Evolutionary conservation across 2,329 filamentous ascomycete species (phyloP).

Genomic region (Fusarium robinianum): DNA sequence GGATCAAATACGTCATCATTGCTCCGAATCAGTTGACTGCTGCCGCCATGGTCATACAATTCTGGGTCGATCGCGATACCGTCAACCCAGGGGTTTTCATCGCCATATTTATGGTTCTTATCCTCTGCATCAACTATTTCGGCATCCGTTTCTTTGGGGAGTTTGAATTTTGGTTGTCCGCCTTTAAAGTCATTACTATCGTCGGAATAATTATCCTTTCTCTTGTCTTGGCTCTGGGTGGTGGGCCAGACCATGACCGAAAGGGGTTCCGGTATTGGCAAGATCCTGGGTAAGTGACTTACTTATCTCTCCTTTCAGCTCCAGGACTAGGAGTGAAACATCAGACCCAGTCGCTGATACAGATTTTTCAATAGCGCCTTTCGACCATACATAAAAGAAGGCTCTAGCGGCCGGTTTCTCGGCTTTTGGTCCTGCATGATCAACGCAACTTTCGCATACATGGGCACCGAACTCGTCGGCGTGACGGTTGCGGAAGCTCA

Average conservation of each 20-base stretch:
- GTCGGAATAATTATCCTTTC: conserved; percentile 68
- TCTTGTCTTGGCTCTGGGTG: conserved; percentile 66
- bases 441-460: conserved; percentile 77
- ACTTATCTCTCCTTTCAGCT: too few relatives aligned
- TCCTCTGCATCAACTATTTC: conserved; percentile 70
- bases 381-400: conserved; percentile 35
- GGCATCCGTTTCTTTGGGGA: conserved; percentile 72
- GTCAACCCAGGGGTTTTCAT: conserved; percentile 83
- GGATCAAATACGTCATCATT: conserved; percentile 82
- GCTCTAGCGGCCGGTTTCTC: conserved; percentile 57
- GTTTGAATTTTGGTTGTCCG: conserved; percentile 64
- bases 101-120: conserved; percentile 66
- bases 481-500: conserved; percentile 80
- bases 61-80: conserved; percentile 68
- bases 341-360: too few relatives aligned
- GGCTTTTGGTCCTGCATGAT: conserved; percentile 74
- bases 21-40: conserved; percentile 86
- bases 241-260: conserved; percentile 64
- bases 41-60: conserved; percentile 76
- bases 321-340: too few relatives aligned
- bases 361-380: conserved; percentile 46
- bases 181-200: conserved; percentile 71
- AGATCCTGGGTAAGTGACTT: conserved; percentile 52
- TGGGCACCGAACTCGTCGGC: conserved; percentile 76
- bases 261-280: conserved; percentile 71